Conservation (phyloP, 331 rosid species). For the Malus hybrid region DNA sequence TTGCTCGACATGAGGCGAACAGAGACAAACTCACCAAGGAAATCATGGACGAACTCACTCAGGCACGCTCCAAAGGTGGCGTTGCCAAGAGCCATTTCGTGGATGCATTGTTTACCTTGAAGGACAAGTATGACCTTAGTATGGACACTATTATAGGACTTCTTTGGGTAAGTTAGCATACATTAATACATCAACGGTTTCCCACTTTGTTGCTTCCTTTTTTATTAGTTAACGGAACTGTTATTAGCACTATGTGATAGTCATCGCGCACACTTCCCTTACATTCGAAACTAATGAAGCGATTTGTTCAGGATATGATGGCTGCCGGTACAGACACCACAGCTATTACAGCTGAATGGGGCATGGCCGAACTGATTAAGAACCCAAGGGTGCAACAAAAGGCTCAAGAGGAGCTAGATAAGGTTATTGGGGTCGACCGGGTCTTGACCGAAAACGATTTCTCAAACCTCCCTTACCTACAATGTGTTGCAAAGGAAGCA, state of each 20-base stretch:
- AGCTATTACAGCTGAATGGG: conserved; percentile 78
- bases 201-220: neutral
- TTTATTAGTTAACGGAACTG: neutral
- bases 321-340: conserved; percentile 6
- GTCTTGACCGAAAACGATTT: conserved; percentile 57
- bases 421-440: conserved; percentile 53
- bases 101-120: conserved; percentile 47
- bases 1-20: conserved; percentile 27
- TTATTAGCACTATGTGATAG: neutral
- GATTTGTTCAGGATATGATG: neutral
- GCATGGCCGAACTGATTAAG: conserved; percentile 64
- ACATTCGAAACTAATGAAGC: neutral
- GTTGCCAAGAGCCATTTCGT: conserved; percentile 37
- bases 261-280: neutral
- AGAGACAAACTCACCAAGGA: conserved; percentile 28
- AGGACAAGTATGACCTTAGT: conserved; percentile 73
- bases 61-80: conserved; percentile 19
- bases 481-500: conserved; percentile 65
- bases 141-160: conserved; percentile 86
- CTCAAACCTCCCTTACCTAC: conserved; percentile 64
- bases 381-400: conserved; percentile 78
- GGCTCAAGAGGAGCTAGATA: conserved; percentile 78
- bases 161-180: conserved; percentile 53
- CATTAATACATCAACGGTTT: too few relatives aligned
- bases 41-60: conserved; percentile 40